A percentile compares a stretch with the other conserved stretches of the same genome.
Evolutionary conservation across 148 eudicot genomes (phyloP).

Genomic region (Vaccinium corymbosum): DNA sequence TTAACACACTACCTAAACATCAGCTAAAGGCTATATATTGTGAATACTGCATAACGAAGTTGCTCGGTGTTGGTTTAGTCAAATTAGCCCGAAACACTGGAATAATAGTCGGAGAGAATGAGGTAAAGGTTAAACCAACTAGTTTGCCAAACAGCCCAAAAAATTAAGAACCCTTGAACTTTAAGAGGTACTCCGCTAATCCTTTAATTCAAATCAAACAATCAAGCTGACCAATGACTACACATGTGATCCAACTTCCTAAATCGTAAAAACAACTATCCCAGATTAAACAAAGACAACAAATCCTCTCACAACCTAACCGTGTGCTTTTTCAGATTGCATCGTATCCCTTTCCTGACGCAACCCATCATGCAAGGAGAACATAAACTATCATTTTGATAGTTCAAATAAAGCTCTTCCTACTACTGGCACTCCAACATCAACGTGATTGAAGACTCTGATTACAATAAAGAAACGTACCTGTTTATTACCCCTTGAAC

Average conservation of each 20-base stretch:
- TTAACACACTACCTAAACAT: not conserved
- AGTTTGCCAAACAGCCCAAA: not conserved
- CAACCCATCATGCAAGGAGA: not conserved
- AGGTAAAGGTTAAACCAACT: not conserved
- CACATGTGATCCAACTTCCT: not conserved
- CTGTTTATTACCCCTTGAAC: constrained; percentile 97
- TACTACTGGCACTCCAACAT: not conserved
- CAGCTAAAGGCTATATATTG: not conserved
- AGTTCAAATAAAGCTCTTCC: not conserved
- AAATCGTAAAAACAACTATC: not conserved
- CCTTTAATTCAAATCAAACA: not conserved
- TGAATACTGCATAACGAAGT: not conserved
- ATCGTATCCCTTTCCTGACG: not conserved
- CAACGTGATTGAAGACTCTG: not conserved
- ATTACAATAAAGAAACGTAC: constrained; percentile 25
- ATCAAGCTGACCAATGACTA: not conserved
- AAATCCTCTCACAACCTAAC: not conserved
- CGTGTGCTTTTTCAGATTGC: constrained; percentile 6
- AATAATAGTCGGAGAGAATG: not conserved
- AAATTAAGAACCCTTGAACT: not conserved
- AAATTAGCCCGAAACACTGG: not conserved
- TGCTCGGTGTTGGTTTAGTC: not conserved
- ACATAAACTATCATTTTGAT: not conserved
- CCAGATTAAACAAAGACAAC: not conserved
- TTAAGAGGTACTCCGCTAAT: not conserved